phyloP scores from a whole-genome alignment of 73 alveolate genomes.

The Tetrahymena thermophila region DNA sequence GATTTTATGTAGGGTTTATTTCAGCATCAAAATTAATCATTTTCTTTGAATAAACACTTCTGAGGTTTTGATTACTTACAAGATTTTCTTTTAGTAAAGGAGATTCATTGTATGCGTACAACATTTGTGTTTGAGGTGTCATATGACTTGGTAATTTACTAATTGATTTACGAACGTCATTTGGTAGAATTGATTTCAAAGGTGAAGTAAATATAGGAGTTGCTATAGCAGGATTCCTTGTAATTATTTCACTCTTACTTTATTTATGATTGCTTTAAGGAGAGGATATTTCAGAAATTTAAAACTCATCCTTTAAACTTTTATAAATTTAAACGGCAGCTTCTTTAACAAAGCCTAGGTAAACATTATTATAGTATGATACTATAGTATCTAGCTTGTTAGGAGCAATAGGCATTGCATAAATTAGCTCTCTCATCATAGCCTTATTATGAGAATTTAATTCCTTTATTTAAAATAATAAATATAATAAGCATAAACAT shows the following conservation, averaged over 20 bases:
- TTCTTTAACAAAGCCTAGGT: background rate
- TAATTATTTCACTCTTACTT: background rate
- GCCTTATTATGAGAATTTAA: background rate
- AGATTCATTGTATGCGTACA: background rate
- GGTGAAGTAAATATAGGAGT: background rate
- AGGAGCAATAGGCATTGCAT: background rate
- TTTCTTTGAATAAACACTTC: background rate
- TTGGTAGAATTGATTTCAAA: background rate
- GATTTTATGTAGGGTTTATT: background rate
- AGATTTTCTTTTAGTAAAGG: background rate
- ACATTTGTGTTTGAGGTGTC: background rate
- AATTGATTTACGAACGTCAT: background rate
- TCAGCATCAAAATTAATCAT: background rate
- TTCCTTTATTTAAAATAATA: background rate
- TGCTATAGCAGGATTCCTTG: background rate
- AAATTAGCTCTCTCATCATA: background rate
- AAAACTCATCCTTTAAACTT: background rate
- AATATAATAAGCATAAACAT: too few species aligned
- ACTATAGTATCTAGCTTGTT: background rate
- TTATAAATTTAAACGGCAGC: background rate
- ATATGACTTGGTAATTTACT: background rate
- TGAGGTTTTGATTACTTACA: background rate
- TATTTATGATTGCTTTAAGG: background rate
- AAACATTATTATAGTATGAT: background rate
- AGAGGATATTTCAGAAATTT: background rate